phyloP scores from a whole-genome alignment of 2,329 filamentous ascomycete species.

The Dendryphion nanum region DNA sequence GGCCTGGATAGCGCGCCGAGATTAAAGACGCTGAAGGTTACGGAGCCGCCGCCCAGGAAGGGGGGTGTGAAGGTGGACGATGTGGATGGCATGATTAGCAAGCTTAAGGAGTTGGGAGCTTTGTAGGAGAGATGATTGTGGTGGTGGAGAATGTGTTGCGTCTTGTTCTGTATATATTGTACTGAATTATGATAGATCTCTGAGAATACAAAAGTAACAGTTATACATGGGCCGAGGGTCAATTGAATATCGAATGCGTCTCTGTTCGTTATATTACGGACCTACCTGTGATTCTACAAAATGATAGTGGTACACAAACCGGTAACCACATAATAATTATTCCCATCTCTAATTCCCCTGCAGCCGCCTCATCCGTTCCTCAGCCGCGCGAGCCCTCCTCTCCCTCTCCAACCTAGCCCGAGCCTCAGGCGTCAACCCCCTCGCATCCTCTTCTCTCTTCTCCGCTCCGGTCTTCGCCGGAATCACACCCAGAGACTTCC shows the following conservation, averaged over 20 bases:
- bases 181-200: slow-evolving; percentile 9
- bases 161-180: slow-evolving; percentile 15
- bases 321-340: no score
- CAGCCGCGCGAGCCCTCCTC: slow-evolving; percentile 83
- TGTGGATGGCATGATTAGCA: slow-evolving; percentile 89
- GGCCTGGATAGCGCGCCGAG: slow-evolving; percentile 72
- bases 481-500: slow-evolving; percentile 53
- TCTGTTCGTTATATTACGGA: no score
- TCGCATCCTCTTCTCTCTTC: slow-evolving; percentile 75
- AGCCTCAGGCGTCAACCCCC: slow-evolving; percentile 87
- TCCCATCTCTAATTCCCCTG: slow-evolving; percentile 19
- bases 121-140: slow-evolving; percentile 57
- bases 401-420: slow-evolving; percentile 81
- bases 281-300: no score
- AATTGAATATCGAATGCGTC: neutral
- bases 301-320: no score
- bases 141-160: neutral
- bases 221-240: neutral
- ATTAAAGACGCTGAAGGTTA: slow-evolving; percentile 86
- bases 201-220: slow-evolving; percentile 2
- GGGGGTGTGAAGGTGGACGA: slow-evolving; percentile 97
- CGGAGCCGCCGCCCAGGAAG: slow-evolving; percentile 82
- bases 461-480: slow-evolving; percentile 75
- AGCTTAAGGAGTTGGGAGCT: slow-evolving; percentile 94
- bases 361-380: slow-evolving; percentile 72